Evolutionary conservation across 2,329 filamentous ascomycete species (phyloP), one percentile per base, ranked within the genome.

Genomic region (Colletotrichum magnum): DNA sequence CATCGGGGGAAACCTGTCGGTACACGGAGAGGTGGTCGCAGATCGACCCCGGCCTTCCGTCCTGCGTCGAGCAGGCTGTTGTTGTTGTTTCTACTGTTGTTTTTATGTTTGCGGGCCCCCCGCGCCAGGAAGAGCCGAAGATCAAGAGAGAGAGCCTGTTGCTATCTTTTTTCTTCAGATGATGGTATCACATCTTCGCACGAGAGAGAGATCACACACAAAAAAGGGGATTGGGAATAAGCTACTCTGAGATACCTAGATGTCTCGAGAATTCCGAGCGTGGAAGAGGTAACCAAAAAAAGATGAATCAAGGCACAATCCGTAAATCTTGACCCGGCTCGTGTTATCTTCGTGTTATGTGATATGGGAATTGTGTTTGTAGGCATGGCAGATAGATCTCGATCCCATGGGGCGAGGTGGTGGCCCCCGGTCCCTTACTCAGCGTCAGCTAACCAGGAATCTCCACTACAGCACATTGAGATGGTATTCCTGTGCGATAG

Each of bases 221-320:
- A 56, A 26, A 56, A 43, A 56, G 36, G 18, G 15, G 36, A 28
- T 16, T 32, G 18, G 18, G 32, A 32, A 43, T 18, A 18, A 18
- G 18, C 18, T 26, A 15, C 36, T 56, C 36, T 16, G 18, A 18
- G 18, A 18, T 18, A 18, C 18, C 10, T 21, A 56, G 53, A 56
- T 41, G n/a, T 43, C n/a, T 56, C 53, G 13, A 41, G 26, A 56
- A 16, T 28, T 16, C 18, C 7, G 18, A 41, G 21, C 18, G n/a
- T 16, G 26, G 7, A 56, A 56, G 53, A 56, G 43, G 39, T 56
- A 32, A 56, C 28, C 28, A 56, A 51, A 24, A 51, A 51, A 51
- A 51, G 24, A 26, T 26, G 24, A 26, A 56, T 12, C 18, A 41
- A 32, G 28, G 28, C 28, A 32, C 10, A 32, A 9, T 32, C 28